These are phyloP conservation scores for Aspergillus amoenus DNA, from an alignment of 2,329 filamentous ascomycete genomes.

Conservation along the genomic window DNA sequence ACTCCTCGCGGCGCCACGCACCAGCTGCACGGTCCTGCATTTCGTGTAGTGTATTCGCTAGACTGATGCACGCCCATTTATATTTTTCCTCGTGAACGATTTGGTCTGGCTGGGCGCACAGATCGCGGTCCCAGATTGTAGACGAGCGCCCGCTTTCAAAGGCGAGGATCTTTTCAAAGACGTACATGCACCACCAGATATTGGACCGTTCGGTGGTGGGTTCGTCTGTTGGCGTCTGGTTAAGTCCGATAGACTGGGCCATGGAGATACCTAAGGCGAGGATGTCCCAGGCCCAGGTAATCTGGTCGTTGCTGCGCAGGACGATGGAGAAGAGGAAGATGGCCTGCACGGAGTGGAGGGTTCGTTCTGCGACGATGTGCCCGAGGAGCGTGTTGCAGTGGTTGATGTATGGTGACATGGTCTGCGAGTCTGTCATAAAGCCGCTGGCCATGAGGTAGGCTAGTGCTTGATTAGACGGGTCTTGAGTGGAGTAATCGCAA, in stretches of 20 bases:
- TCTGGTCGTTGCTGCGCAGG: neutral
- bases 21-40: conserved; percentile 2
- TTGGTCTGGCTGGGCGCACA: neutral
- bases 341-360: neutral
- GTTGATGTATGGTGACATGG: neutral
- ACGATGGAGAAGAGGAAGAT: neutral
- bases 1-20: conserved; percentile 5
- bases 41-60: conserved; percentile 3
- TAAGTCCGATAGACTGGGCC: conserved; percentile 1
- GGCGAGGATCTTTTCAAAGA: conserved; percentile 6
- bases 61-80: neutral
- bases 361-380: neutral
- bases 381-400: conserved; percentile 1
- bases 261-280: neutral
- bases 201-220: no score
- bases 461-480: neutral
- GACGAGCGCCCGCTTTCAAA: conserved; percentile 5
- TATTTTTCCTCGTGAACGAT: neutral
- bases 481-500: neutral
- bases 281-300: conserved; percentile 7
- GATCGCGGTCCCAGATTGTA: neutral
- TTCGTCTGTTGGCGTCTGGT: neutral
- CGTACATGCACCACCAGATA: conserved; percentile 10
- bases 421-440: neutral
- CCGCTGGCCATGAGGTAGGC: neutral